phyloP scores from a whole-genome alignment of 2,329 filamentous ascomycete species.

The Colletotrichum australisinense region DNA sequence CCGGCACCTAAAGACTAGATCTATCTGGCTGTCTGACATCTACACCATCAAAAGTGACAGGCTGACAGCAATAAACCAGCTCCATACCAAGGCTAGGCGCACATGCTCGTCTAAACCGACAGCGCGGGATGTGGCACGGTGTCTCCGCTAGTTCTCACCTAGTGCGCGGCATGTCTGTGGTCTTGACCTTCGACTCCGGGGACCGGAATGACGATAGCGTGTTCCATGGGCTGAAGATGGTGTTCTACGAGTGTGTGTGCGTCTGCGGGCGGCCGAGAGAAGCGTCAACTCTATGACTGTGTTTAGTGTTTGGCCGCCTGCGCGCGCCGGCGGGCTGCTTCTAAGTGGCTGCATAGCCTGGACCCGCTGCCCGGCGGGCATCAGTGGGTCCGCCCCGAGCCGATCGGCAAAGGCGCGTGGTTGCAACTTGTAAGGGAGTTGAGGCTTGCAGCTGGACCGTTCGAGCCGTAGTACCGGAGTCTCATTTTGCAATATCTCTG shows the following conservation, averaged over 20 bases:
- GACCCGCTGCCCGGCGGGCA: slow-evolving; percentile 32
- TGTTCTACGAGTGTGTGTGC: neutral
- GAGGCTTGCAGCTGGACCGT: neutral
- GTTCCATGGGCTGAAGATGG: neutral
- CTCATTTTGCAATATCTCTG: neutral
- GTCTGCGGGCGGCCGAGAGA: neutral
- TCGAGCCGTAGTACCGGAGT: neutral
- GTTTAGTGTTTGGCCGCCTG: neutral
- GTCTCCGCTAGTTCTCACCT: slow-evolving; percentile 6
- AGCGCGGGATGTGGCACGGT: slow-evolving; percentile 15
- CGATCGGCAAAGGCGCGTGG: slow-evolving; percentile 8
- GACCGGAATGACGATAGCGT: slow-evolving; percentile 1
- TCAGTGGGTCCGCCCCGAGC: slow-evolving; percentile 16
- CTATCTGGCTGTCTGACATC: neutral
- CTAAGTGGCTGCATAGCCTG: slow-evolving; percentile 7
- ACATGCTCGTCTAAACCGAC: neutral
- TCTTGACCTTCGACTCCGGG: neutral
- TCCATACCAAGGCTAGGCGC: slow-evolving; percentile 9
- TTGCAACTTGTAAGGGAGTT: neutral
- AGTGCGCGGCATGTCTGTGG: neutral
- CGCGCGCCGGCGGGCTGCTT: slow-evolving; percentile 28
- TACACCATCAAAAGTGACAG: neutral
- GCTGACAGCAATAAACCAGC: neutral
- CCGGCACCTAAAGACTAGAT: neutral
- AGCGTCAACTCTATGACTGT: neutral